Conservation (phyloP, 1,284 basidiomycete species). For the Ustilago sp. region DNA sequence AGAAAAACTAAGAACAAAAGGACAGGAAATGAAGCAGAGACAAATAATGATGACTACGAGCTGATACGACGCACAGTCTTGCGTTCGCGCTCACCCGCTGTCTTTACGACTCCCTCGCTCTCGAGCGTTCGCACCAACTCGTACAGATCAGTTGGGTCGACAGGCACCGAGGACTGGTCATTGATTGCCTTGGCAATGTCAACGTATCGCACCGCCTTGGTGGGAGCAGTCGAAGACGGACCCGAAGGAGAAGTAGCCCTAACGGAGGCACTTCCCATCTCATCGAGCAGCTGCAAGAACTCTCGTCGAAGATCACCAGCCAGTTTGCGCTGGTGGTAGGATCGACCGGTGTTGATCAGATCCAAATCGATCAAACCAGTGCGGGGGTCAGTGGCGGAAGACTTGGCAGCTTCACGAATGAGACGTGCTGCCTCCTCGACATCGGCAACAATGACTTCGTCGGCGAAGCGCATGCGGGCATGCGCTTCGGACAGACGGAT, state of each 20-base stretch:
- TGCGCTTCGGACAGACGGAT: conserved; percentile 98
- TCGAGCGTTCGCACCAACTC: conserved; percentile 62
- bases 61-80: conserved; percentile 62
- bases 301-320: conserved; percentile 65
- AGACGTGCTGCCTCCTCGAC: conserved; percentile 90
- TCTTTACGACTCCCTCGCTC: conserved; percentile 61
- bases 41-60: conserved; percentile 15
- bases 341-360: conserved; percentile 92
- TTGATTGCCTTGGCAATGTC: conserved; percentile 62
- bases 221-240: conserved; percentile 37
- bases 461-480: conserved; percentile 91
- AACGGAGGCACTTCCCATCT: conserved; percentile 50
- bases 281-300: conserved; percentile 60
- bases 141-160: conserved; percentile 62
- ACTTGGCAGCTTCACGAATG: conserved; percentile 94
- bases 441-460: conserved; percentile 84
- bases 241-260: conserved; percentile 39
- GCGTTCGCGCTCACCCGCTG: conserved; percentile 64
- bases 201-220: conserved; percentile 58
- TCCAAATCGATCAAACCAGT: conserved; percentile 98
- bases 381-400: conserved; percentile 80
- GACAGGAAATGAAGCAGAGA: neutral
- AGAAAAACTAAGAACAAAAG: neutral
- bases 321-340: conserved; percentile 78
- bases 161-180: conserved; percentile 62